A percentile compares a stretch with the other conserved stretches of the same genome.
These are phyloP conservation scores for Alloascoidea hylecoeti DNA, from an alignment of 805 yeast species.

Conservation along the genomic window DNA sequence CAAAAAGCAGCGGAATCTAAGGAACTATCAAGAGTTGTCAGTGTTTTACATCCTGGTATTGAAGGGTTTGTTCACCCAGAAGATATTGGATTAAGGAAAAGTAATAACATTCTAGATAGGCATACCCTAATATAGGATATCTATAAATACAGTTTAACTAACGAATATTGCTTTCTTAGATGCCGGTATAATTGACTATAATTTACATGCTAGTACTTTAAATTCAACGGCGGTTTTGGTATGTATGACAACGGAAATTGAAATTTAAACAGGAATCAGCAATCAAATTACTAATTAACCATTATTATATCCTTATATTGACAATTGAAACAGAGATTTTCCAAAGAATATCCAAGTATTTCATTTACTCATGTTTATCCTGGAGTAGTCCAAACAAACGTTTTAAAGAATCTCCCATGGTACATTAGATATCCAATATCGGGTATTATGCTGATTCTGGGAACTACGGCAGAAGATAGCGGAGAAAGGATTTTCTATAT, in stretches of 20 bases:
- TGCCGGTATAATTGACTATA: constrained; percentile 4
- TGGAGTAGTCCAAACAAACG: constrained; percentile 11
- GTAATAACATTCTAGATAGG: too few relatives aligned
- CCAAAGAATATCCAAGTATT: constrained; percentile 10
- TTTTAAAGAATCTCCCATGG: constrained; percentile 10
- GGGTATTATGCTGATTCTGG: neutral
- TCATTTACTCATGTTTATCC: constrained; percentile 13
- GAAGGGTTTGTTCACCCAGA: too few relatives aligned
- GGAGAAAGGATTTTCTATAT: constrained; percentile 13
- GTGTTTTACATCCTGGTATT: constrained; percentile 5
- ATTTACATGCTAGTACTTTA: constrained; percentile 8
- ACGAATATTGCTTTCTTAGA: too few relatives aligned
- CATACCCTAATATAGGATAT: too few relatives aligned
- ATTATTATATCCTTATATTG: too few relatives aligned
- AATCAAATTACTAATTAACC: too few relatives aligned
- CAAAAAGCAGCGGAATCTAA: constrained; percentile 3
- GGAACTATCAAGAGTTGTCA: constrained; percentile 6
- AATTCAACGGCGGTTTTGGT: constrained; percentile 9
- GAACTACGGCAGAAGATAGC: constrained; percentile 6
- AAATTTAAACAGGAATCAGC: neutral
- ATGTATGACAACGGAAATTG: neutral
- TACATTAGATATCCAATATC: constrained; percentile 6
- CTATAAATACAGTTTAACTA: too few relatives aligned
- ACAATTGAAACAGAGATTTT: too few relatives aligned
- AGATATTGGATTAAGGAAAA: too few relatives aligned